phyloP scores from a whole-genome alignment of 257 asterid species.

The Solanum infundibuliforme region DNA sequence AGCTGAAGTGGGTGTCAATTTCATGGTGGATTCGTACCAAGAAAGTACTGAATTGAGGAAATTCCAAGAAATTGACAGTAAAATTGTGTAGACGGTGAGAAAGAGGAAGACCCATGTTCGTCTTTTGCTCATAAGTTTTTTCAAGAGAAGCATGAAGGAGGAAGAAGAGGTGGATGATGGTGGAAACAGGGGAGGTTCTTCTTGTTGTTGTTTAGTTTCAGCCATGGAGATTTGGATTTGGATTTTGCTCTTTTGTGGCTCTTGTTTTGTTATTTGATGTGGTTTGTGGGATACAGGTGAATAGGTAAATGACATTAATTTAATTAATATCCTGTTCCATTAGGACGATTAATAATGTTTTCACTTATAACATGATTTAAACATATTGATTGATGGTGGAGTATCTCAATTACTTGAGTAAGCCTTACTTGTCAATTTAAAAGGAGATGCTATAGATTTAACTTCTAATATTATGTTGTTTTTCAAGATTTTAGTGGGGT shows the following conservation, averaged over 20 bases:
- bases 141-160: constrained; percentile 24
- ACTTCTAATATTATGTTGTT: neutral
- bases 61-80: constrained; percentile 72
- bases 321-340: too few species aligned
- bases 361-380: too few species aligned
- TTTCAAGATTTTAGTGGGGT: too few species aligned
- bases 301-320: neutral
- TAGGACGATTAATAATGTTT: too few species aligned
- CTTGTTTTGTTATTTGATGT: neutral
- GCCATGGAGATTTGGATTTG: neutral
- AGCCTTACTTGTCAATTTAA: too few species aligned
- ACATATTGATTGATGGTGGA: too few species aligned
- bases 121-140: constrained; percentile 51
- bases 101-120: constrained; percentile 74
- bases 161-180: neutral
- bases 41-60: constrained; percentile 55
- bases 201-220: neutral
- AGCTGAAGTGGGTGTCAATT: constrained; percentile 25
- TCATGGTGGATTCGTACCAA: constrained; percentile 34
- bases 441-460: neutral
- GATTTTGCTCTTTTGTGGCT: neutral
- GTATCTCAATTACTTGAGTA: neutral
- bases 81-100: constrained; percentile 50
- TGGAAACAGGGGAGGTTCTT: neutral
- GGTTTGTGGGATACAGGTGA: neutral